Evolutionary conservation across 2,329 filamentous ascomycete species (phyloP), one percentile per base, ranked within the genome.

Genomic region (Botrytis aclada): DNA sequence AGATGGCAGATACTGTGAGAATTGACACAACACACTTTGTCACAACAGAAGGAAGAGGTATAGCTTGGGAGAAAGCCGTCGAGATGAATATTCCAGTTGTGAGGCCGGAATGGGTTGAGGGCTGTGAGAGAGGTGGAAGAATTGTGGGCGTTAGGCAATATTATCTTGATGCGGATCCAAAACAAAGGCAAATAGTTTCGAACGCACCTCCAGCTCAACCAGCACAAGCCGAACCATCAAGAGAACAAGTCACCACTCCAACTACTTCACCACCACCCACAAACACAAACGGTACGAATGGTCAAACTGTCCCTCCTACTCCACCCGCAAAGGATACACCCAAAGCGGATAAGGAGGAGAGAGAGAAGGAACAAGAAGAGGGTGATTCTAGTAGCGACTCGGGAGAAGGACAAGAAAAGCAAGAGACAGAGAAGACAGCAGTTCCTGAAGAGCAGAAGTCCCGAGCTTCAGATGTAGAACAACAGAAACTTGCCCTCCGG

Each of bases 1-100:
- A 96, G 85, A 86, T 98, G 76, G 92, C 94, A 73, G 95, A 98
- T 78, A 88, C 88, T 20, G 94, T 98, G 69, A 89, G 95, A 79
- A 98, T 99, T 80, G 96, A 99, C 82, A 99, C 96, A 0, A 99
- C 96, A 25, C 96, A 99, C 83, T 99, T 99, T 81, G 94, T 99
- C 74, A 98, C 95, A 76, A 97, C 94, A 16, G 96, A 99, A 82
- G 95, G 95, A 43, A 87, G 95, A 72, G 96, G 96, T 45, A 87
- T 93, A 69, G 88, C 92, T 20, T 99, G 96, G 96, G 96, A 99
- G 84, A 97, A 96, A 85, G 96, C 96, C 1, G 91, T 95, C 43
- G 95, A 98, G 85, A 97, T 95, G 89, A 99, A 98, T 82, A 97
- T 99, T 71, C 96, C 96, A 12, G 94, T 99, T 18, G 96, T 99